Evolutionary conservation across 805 yeast species (phyloP).

Genomic region (Priceomyces melissophilus): DNA sequence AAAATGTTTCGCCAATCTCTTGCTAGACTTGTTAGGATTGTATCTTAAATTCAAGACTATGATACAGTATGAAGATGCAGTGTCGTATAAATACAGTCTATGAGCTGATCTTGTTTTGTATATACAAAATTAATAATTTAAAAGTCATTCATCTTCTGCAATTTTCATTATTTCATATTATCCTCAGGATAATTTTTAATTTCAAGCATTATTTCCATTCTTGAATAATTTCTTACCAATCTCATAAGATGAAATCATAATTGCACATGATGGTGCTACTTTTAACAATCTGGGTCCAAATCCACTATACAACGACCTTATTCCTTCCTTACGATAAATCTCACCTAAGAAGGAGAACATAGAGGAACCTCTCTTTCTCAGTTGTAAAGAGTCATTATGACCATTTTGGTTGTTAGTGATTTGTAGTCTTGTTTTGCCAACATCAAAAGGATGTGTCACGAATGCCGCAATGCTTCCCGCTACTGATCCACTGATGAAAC

Average conservation of each 20-base stretch:
- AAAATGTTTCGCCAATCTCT: background rate
- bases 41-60: background rate
- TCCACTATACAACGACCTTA: conserved; percentile 83
- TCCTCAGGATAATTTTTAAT: background rate
- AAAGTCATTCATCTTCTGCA: no score
- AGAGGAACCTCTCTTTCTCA: conserved; percentile 30
- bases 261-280: conserved; percentile 96
- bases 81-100: no score
- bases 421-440: conserved; percentile 91
- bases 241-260: conserved; percentile 95
- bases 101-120: no score
- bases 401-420: conserved; percentile 31
- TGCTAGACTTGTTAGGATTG: background rate
- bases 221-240: conserved; percentile 62
- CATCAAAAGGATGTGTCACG: conserved; percentile 92
- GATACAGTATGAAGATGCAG: no score
- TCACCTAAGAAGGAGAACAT: conserved; percentile 66
- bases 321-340: conserved; percentile 72
- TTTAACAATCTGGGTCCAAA: conserved; percentile 81
- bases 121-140: no score
- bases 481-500: conserved; percentile 77
- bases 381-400: background rate
- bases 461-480: conserved; percentile 86
- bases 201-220: conserved; percentile 14
- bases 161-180: no score